A percentile compares a stretch with the other conserved stretches of the same genome.
phyloP scores from a whole-genome alignment of 2,329 filamentous ascomycete species.

The Didymella pomorum region DNA sequence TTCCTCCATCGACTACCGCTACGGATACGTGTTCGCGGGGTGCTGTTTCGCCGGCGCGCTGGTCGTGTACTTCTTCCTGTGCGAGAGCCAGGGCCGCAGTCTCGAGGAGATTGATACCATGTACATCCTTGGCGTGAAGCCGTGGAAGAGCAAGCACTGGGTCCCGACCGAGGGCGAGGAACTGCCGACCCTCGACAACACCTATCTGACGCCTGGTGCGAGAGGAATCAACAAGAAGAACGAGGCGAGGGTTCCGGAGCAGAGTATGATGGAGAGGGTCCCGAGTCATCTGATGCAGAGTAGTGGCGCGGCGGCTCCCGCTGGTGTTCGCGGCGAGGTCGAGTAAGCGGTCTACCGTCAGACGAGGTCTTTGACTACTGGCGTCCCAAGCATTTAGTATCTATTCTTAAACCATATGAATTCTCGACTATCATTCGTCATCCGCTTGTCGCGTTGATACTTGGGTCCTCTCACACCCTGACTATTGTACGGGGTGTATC shows the following conservation, averaged over 20 bases:
- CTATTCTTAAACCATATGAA: too few species aligned
- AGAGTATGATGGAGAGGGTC: conserved; percentile 33
- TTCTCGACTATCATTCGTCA: too few species aligned
- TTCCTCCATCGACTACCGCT: conserved; percentile 72
- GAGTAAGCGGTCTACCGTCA: too few species aligned
- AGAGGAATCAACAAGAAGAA: conserved; percentile 46
- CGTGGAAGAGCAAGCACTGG: conserved; percentile 55
- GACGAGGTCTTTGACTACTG: too few species aligned
- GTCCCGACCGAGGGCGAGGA: conserved; percentile 45
- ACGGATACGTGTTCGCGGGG: conserved; percentile 78
- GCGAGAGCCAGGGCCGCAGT: conserved; percentile 75
- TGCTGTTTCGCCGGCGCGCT: conserved; percentile 71
- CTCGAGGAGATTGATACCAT: conserved; percentile 80
- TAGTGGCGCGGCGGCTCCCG: conserved; percentile 16
- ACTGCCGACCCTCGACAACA: conserved; percentile 44
- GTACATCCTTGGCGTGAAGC: conserved; percentile 69
- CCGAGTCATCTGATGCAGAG: conserved; percentile 23
- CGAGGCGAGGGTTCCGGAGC: conserved; percentile 40
- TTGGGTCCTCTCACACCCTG: too few species aligned
- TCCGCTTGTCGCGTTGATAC: too few species aligned
- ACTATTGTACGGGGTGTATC: too few species aligned
- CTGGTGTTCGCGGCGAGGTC: not conserved
- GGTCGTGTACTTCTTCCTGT: conserved; percentile 79
- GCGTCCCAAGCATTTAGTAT: too few species aligned
- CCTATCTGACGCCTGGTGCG: conserved; percentile 46